Conservation (phyloP, 1,139 yeast genomes). For the Saccharomyces hybrid region DNA sequence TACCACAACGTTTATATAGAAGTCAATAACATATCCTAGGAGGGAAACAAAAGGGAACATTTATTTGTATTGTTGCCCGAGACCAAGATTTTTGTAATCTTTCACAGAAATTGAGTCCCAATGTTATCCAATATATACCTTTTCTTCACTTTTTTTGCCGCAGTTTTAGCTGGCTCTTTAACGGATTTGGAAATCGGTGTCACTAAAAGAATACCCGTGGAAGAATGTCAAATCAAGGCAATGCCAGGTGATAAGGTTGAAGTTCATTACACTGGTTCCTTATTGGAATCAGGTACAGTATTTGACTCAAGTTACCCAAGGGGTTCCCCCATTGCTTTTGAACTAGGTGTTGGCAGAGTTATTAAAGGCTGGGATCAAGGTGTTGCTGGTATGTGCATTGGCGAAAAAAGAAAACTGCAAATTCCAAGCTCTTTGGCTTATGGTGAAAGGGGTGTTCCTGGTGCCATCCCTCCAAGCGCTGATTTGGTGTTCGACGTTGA, state of each 20-base stretch:
- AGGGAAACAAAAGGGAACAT: background rate
- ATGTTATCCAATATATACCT: slow-evolving; percentile 5
- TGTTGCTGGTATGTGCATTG: slow-evolving; percentile 70
- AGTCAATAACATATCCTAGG: background rate
- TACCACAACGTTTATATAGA: background rate
- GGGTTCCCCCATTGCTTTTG: slow-evolving; percentile 58
- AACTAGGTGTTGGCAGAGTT: slow-evolving; percentile 67
- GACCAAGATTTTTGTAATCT: background rate
- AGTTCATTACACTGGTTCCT: slow-evolving; percentile 69
- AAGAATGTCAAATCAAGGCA: slow-evolving; percentile 49
- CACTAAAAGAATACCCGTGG: slow-evolving; percentile 40
- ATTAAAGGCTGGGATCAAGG: slow-evolving; percentile 90
- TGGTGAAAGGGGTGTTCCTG: slow-evolving; percentile 70
- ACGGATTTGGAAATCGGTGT: slow-evolving; percentile 34
- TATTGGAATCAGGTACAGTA: slow-evolving; percentile 52
- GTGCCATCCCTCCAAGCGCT: slow-evolving; percentile 66
- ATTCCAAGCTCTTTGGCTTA: slow-evolving; percentile 75
- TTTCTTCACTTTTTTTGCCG: slow-evolving; percentile 4
- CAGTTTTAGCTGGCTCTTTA: slow-evolving; percentile 18
- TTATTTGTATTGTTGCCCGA: too few relatives aligned
- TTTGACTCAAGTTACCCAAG: slow-evolving; percentile 70
- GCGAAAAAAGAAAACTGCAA: slow-evolving; percentile 69
- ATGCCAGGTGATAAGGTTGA: slow-evolving; percentile 54
- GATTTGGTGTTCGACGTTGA: slow-evolving; percentile 55
- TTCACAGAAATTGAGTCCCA: background rate